These are phyloP conservation scores for Hamiltosporidium tvaerminnensis DNA, from an alignment of 371 early-diverging fungal species.

Conservation along the genomic window DNA sequence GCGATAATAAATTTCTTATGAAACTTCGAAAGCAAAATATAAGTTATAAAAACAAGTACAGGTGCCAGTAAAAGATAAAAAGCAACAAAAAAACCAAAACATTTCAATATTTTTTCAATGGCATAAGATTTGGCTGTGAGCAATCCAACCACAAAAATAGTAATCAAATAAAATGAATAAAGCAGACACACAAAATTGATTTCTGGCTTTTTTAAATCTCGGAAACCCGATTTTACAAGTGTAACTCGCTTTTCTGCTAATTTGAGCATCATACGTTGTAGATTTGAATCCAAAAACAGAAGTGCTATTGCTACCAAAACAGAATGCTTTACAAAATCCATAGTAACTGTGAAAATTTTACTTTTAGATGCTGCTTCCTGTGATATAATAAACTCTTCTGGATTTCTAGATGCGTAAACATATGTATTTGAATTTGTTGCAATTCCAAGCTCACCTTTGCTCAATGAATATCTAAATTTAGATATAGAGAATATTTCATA, in stretches of 20 bases:
- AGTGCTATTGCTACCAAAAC: neutral
- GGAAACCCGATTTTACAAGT: slow-evolving; percentile 4
- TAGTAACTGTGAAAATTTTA: slow-evolving; percentile 4
- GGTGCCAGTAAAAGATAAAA: slow-evolving; percentile 17
- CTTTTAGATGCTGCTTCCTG: slow-evolving; percentile 4
- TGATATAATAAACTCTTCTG: slow-evolving; percentile 1
- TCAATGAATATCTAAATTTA: slow-evolving; percentile 3
- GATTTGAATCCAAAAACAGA: slow-evolving; percentile 1
- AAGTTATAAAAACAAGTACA: slow-evolving; percentile 2
- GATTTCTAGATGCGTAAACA: slow-evolving; percentile 7
- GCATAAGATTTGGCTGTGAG: neutral
- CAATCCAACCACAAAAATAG: neutral
- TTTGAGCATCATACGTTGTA: slow-evolving; percentile 3
- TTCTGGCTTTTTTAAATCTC: slow-evolving; percentile 9
- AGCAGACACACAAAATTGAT: slow-evolving; percentile 7
- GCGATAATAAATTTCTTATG: slow-evolving; percentile 34
- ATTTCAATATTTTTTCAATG: neutral
- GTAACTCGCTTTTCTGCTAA: slow-evolving; percentile 1
- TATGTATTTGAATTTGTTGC: slow-evolving; percentile 11
- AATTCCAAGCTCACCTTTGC: slow-evolving; percentile 12
- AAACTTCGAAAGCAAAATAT: slow-evolving; percentile 24
- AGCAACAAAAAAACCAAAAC: neutral
- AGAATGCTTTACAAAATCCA: neutral
- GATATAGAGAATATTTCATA: slow-evolving; percentile 13
- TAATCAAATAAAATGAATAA: neutral